Evolutionary conservation across 805 yeast species (phyloP).

Genomic region (Brettanomyces naardenensis): DNA sequence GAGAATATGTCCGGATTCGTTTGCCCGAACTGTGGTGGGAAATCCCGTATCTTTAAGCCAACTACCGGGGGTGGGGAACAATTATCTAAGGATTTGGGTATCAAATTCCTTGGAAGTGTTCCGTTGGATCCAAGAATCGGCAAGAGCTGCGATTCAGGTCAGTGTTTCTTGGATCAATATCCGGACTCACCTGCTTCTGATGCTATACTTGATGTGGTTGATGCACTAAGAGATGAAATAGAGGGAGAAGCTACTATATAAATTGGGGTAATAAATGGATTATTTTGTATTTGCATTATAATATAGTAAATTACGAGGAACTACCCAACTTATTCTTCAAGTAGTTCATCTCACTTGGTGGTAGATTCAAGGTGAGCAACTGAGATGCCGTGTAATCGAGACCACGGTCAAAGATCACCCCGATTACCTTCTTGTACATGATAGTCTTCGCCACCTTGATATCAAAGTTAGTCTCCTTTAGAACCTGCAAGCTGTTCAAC

Average conservation of each 20-base stretch:
- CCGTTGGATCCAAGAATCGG: conserved; percentile 97
- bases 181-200: conserved; percentile 92
- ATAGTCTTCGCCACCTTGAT: conserved; percentile 43
- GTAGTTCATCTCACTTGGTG: conserved; percentile 36
- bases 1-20: conserved; percentile 99
- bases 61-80: conserved; percentile 96
- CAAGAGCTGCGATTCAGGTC: conserved; percentile 78
- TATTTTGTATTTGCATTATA: not conserved
- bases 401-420: conserved; percentile 27
- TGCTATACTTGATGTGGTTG: conserved; percentile 81
- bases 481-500: conserved; percentile 36
- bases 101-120: conserved; percentile 83
- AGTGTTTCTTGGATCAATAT: conserved; percentile 68
- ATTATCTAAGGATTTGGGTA: conserved; percentile 68
- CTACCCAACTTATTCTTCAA: conserved; percentile 21
- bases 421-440: conserved; percentile 43
- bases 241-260: conserved; percentile 7
- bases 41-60: conserved; percentile 83
- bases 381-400: conserved; percentile 25
- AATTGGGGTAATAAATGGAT: not conserved
- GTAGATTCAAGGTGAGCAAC: conserved; percentile 32
- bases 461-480: conserved; percentile 28
- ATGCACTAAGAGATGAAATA: conserved; percentile 44
- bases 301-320: not conserved
- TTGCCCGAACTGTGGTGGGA: conserved; percentile 88